These are phyloP conservation scores for Globisporangium cystogenes DNA, from an alignment of 352 stramenopile species.

Conservation along the genomic window DNA sequence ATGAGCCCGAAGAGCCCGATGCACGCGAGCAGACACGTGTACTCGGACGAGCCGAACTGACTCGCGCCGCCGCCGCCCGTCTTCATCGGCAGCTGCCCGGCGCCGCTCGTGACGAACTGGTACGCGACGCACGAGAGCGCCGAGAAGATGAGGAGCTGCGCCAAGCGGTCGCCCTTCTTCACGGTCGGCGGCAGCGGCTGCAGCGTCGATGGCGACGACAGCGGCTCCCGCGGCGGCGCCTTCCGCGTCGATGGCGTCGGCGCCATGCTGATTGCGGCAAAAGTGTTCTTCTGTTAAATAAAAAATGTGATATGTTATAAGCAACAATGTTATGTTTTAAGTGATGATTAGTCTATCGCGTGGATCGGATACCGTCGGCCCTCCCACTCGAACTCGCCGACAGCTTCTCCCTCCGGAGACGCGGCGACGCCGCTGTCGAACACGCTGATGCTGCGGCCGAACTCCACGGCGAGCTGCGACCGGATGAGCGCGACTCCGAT, in stretches of 20 bases:
- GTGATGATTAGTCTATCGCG: not conserved
- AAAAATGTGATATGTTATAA: not conserved
- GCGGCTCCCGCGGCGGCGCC: not conserved
- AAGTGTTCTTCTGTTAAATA: too few species aligned
- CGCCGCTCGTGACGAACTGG: slow-evolving; percentile 30
- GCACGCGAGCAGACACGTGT: slow-evolving; percentile 52
- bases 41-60: slow-evolving; percentile 47
- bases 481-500: slow-evolving; percentile 43
- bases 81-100: slow-evolving; percentile 10
- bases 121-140: slow-evolving; percentile 50
- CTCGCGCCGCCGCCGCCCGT: slow-evolving; percentile 7
- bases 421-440: slow-evolving; percentile 17
- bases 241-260: too few species aligned
- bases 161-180: slow-evolving; percentile 44
- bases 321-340: too few species aligned
- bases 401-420: not conserved
- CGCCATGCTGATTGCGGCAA: too few species aligned
- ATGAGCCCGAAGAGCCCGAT: slow-evolving; percentile 58
- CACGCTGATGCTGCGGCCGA: slow-evolving; percentile 53
- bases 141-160: slow-evolving; percentile 54
- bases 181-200: slow-evolving; percentile 17
- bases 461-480: slow-evolving; percentile 73
- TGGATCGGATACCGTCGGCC: slow-evolving; percentile 6
- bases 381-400: slow-evolving; percentile 58
- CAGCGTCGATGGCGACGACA: not conserved